Base-by-base conservation (phyloP, 306 rosid species). In the Quercus aquifolioides region DNA sequence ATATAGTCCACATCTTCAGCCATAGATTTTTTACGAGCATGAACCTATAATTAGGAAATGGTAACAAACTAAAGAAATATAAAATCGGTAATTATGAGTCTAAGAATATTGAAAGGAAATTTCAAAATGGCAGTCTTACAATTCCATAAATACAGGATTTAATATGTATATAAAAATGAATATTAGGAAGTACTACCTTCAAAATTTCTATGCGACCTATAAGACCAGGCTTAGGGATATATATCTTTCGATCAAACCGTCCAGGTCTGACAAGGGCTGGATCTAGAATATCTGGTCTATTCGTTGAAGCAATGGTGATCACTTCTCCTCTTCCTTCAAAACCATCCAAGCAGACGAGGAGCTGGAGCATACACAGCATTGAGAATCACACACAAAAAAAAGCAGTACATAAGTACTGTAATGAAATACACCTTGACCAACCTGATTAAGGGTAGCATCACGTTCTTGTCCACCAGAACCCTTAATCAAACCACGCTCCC, bases 381-480 rank as follows among this genome's bases (percentile, higher is more conserved):
- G 68, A 78, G 75, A 74, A 88, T 85, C 78, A 72, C 65, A 41
- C 20, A 82, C 59, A 31, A 25, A 33, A 21, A 19, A 3, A 59
- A 77, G n/a, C 70, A 69, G 81, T 71, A 74, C 21, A 65, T 33
- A 59, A 75, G 30, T 60, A 43, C 57, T 54, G 64, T 6, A 51
- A 28, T 62, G 25, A 79, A 72, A 78, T 80, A 23, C 20, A 67
- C 49, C 31, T 35, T 79, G 71, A 17, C 52, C 69, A 85, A 95
- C 99, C 99, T 95, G 99, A 85, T 95, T 95, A 80, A 95, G 99
- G 78, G 99, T 95, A 75, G 99, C 98, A 74, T 95, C 99, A 74
- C 99, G 97, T 86, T 95, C 99, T 84, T 93, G 97, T 82, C 99
- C 99, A 79, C 99, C 99, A 62, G 98, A 95, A 80, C 99, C 99